phyloP scores from a whole-genome alignment of 257 asterid species.

The Nicotiana attenuata region DNA sequence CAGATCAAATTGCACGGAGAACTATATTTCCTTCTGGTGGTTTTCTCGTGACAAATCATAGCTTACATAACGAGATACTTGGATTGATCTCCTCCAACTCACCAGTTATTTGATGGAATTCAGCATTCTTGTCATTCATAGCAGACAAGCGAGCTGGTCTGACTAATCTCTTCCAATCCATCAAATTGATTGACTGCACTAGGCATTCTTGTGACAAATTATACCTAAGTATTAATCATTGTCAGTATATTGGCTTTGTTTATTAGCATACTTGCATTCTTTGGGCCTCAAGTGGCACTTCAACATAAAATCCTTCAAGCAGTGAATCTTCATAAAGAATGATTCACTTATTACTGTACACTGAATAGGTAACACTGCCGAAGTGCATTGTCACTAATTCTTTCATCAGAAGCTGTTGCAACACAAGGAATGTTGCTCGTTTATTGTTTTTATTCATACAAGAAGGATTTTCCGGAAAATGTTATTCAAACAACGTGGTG shows the following conservation, averaged over 20 bases:
- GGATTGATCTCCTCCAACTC: slow-evolving; percentile 49
- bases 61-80: slow-evolving; percentile 47
- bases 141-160: neutral
- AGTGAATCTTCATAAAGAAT: neutral
- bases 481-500: neutral
- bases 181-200: neutral
- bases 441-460: neutral
- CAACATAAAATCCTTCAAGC: neutral
- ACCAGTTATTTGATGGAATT: neutral
- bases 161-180: too few relatives aligned
- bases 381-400: neutral
- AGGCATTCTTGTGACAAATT: neutral
- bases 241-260: neutral
- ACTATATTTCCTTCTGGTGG: slow-evolving; percentile 67
- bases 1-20: slow-evolving; percentile 57
- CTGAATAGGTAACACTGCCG: neutral
- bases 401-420: neutral
- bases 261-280: neutral
- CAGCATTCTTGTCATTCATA: neutral
- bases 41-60: slow-evolving; percentile 58
- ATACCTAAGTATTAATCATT: neutral
- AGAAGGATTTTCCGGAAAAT: neutral
- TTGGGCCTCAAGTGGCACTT: neutral
- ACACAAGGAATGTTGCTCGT: neutral
- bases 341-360: neutral